phyloP scores from a whole-genome alignment of 495 filamentous ascomycete genomes.

The Xylaria scruposa region DNA sequence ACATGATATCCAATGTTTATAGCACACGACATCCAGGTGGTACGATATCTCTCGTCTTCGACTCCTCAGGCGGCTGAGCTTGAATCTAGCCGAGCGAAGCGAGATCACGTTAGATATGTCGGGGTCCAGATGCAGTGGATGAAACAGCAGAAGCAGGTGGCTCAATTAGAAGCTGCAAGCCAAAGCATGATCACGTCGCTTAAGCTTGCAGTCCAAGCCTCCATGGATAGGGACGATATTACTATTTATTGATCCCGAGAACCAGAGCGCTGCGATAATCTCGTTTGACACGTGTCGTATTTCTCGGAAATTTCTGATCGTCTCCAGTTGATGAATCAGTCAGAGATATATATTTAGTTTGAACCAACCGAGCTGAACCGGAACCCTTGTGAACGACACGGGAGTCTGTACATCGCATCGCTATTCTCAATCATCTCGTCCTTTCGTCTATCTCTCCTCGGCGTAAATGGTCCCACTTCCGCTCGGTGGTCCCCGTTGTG shows the following conservation, averaged over 20 bases:
- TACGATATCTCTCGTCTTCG: neutral
- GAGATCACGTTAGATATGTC: neutral
- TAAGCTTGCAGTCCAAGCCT: slow-evolving; percentile 1
- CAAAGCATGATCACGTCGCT: slow-evolving; percentile 8
- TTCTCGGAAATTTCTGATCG: neutral
- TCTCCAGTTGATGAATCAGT: neutral
- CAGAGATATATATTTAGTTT: neutral
- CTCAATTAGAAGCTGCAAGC: neutral
- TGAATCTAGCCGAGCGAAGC: neutral
- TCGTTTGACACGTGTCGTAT: neutral
- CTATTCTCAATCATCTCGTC: neutral
- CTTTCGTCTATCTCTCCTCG: neutral
- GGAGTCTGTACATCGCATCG: neutral
- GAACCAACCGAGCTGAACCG: neutral
- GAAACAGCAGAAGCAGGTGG: neutral
- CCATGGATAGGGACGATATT: neutral
- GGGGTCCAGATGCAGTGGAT: neutral
- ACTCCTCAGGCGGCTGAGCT: neutral
- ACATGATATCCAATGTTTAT: neutral
- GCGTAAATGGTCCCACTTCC: neutral
- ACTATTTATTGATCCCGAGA: neutral
- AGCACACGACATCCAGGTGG: neutral
- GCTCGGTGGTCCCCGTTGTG: neutral
- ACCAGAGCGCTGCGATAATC: neutral
- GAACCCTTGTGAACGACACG: neutral